These are phyloP conservation scores for Colletotrichum sp. DNA, from an alignment of 2,329 filamentous ascomycete genomes.

Conservation along the genomic window DNA sequence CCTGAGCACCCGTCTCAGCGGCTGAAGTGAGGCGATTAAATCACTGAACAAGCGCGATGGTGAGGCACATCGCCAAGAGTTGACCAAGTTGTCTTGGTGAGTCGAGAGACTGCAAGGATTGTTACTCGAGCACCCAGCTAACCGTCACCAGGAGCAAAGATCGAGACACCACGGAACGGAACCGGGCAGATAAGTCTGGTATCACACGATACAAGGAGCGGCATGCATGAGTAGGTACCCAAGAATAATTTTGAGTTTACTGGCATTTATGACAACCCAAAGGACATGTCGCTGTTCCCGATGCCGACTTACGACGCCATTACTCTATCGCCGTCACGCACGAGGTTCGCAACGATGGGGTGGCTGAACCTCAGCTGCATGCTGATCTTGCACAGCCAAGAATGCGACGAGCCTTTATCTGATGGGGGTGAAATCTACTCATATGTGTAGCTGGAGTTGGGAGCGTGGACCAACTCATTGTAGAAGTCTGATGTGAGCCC, in stretches of 20 bases:
- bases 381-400: not conserved
- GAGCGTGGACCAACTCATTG: not conserved
- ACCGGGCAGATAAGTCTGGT: not conserved
- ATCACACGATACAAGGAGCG: not conserved
- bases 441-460: not conserved
- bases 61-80: not conserved
- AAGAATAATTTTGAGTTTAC: not conserved
- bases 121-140: not conserved
- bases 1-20: not conserved
- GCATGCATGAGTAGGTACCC: not conserved
- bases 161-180: not conserved
- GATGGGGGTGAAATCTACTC: not conserved
- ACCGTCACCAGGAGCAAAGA: not conserved
- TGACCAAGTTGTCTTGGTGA: not conserved
- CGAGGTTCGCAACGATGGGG: not conserved
- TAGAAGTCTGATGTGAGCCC: not conserved
- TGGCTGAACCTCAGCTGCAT: not conserved
- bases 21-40: not conserved
- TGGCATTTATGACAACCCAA: not conserved
- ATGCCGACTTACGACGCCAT: not conserved
- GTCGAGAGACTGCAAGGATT: not conserved
- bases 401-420: not conserved
- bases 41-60: not conserved
- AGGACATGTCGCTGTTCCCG: not conserved
- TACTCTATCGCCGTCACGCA: not conserved